Percentiles rank a stretch among this genome's conserved stretches.
Evolutionary conservation across 116 monocot species (phyloP).

Genomic region (Trichopus zeylanicus): DNA sequence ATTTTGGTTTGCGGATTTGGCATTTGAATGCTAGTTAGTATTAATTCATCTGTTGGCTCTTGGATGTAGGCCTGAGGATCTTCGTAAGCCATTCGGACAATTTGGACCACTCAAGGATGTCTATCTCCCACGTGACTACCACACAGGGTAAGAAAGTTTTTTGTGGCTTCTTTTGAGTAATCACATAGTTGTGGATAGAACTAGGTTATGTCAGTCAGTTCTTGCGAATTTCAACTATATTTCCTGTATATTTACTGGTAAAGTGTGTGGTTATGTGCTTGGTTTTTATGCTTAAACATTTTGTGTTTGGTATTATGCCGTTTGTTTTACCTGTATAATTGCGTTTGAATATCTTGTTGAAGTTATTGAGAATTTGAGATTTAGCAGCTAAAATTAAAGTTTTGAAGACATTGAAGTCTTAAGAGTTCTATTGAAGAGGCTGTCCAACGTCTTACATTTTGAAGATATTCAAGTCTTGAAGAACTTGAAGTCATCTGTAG

Average conservation of each 20-base stretch:
- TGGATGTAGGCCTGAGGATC: conserved; percentile 72
- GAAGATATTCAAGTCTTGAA: conserved; percentile 88
- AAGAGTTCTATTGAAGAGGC: conserved; percentile 83
- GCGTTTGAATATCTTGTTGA: conserved; percentile 32
- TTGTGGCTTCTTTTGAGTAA: neutral
- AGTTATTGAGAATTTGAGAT: conserved; percentile 46
- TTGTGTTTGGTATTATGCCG: too few species aligned
- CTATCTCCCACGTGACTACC: conserved; percentile 85
- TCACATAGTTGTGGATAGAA: neutral
- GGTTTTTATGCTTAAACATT: too few species aligned
- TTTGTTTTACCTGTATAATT: neutral
- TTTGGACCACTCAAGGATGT: conserved; percentile 96
- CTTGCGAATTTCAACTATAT: too few species aligned
- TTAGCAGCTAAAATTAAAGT: conserved; percentile 72
- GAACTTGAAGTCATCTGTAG: conserved; percentile 74
- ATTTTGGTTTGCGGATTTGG: too few species aligned
- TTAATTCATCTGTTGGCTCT: neutral
- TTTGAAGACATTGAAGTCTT: conserved; percentile 80
- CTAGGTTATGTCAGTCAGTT: too few species aligned
- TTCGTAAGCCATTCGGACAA: conserved; percentile 80
- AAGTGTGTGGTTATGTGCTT: neutral
- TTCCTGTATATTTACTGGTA: neutral
- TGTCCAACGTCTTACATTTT: conserved; percentile 54
- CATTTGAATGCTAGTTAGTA: neutral
- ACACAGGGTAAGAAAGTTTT: conserved; percentile 58